These are phyloP conservation scores for Conticribra weissflogii DNA, from an alignment of 108 stramenopile genomes.

Conservation along the genomic window DNA sequence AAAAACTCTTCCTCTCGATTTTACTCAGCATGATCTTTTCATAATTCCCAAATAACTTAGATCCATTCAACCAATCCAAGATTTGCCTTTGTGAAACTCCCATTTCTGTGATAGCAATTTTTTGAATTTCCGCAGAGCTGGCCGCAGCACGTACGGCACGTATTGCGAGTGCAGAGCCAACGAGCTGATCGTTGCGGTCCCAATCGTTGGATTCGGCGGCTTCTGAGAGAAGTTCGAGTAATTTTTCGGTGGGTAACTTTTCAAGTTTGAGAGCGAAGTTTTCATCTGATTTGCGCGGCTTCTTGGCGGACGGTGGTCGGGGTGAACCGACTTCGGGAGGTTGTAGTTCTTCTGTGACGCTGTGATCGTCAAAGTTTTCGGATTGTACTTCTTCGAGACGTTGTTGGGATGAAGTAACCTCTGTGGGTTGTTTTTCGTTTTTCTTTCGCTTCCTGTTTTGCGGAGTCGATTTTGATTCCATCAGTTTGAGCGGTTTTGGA, in stretches of 20 bases:
- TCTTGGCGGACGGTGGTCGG: constrained; percentile 14
- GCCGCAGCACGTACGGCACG: constrained; percentile 9
- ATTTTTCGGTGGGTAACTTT: constrained; percentile 2
- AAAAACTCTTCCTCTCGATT: constrained; percentile 19
- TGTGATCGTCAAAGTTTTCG: background rate
- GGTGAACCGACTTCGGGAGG: too few species aligned
- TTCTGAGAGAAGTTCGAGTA: constrained; percentile 1
- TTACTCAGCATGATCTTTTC: constrained; percentile 11
- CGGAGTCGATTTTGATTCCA: background rate
- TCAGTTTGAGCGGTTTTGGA: constrained; percentile 2
- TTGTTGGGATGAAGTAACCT: too few species aligned
- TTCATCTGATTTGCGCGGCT: constrained; percentile 12
- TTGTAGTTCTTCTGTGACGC: background rate
- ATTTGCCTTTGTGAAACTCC: constrained; percentile 16
- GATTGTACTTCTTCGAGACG: background rate
- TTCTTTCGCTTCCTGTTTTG: background rate
- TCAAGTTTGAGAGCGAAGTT: constrained; percentile 6
- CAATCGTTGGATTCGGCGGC: constrained; percentile 12
- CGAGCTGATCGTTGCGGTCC: constrained; percentile 5
- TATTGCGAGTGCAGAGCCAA: constrained; percentile 14
- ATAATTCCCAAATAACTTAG: background rate
- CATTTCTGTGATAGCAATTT: constrained; percentile 4
- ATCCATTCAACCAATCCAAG: constrained; percentile 13
- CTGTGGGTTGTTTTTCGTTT: background rate
- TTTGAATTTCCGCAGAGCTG: constrained; percentile 4